Conservation (phyloP, 108 stramenopile species). For the Pseudonitzschia pungens region DNA sequence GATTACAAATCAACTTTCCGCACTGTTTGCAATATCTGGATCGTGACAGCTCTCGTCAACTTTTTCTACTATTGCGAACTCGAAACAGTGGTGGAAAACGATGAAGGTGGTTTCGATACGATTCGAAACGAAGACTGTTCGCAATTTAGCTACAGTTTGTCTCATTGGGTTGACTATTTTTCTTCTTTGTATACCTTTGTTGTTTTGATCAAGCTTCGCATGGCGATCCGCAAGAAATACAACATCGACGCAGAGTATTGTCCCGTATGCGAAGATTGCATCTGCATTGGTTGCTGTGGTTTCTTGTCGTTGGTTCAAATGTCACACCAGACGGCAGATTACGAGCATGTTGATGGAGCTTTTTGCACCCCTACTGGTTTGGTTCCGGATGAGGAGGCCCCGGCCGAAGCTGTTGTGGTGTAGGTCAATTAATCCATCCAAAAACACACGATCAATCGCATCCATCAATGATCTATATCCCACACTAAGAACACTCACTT, state of each 20-base stretch:
- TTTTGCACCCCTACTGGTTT: slow-evolving; percentile 3
- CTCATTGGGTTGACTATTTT: background rate
- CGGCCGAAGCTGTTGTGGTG: background rate
- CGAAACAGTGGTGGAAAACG: background rate
- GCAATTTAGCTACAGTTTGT: background rate
- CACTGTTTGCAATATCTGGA: background rate
- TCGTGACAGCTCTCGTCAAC: background rate
- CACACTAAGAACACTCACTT: no score
- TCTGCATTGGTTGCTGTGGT: background rate
- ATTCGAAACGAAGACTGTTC: background rate
- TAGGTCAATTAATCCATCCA: background rate
- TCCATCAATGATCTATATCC: no score
- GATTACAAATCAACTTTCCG: slow-evolving; percentile 5
- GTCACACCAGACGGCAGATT: slow-evolving; percentile 4
- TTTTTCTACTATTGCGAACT: background rate
- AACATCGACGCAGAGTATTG: background rate
- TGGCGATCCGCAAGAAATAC: slow-evolving; percentile 1
- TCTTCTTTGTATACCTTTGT: background rate
- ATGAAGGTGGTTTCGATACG: background rate
- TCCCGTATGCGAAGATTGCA: background rate
- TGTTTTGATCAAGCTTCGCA: background rate
- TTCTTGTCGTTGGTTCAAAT: background rate
- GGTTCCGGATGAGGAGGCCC: background rate
- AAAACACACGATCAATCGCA: background rate
- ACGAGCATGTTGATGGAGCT: background rate